These are phyloP conservation scores for Globisporangium echinulatum DNA, from an alignment of 352 stramenopile genomes.

Conservation along the genomic window DNA sequence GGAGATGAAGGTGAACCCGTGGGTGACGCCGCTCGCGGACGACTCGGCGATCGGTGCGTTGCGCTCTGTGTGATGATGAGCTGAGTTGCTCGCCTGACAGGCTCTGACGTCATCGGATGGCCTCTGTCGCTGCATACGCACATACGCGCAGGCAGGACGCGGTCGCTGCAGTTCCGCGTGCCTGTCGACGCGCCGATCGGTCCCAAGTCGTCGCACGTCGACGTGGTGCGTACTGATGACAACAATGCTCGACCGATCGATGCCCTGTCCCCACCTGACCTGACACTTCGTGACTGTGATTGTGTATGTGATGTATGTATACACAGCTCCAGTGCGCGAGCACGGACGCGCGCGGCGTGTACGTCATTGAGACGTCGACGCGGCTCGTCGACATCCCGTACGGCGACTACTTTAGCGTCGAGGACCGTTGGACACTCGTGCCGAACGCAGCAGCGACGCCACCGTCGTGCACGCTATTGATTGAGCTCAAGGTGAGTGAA, in stretches of 20 bases:
- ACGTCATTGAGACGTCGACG: conserved; percentile 71
- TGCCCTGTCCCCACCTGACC: no score
- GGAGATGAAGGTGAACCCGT: conserved; percentile 69
- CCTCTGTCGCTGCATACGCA: background rate
- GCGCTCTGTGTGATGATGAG: background rate
- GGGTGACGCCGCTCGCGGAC: conserved; percentile 42
- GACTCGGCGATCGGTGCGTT: conserved; percentile 29
- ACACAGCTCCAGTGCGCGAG: conserved; percentile 60
- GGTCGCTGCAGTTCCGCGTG: conserved; percentile 67
- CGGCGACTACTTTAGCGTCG: conserved; percentile 83
- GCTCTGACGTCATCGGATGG: no score
- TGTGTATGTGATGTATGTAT: background rate
- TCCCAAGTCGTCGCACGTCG: conserved; percentile 74
- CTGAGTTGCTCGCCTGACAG: no score
- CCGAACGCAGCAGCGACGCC: conserved; percentile 24
- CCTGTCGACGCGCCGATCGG: conserved; percentile 77
- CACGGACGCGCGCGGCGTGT: conserved; percentile 25
- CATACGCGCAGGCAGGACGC: conserved; percentile 34
- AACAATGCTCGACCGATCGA: no score
- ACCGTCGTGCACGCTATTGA: conserved; percentile 53
- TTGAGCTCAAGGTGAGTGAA: conserved; percentile 57
- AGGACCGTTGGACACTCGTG: conserved; percentile 77
- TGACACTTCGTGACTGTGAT: no score
- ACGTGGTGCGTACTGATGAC: conserved; percentile 34
- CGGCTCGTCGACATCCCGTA: conserved; percentile 81